Evolutionary conservation across 805 yeast genomes (phyloP), one percentile per base, ranked within the genome.

Genomic region (Starmerella vitae): DNA sequence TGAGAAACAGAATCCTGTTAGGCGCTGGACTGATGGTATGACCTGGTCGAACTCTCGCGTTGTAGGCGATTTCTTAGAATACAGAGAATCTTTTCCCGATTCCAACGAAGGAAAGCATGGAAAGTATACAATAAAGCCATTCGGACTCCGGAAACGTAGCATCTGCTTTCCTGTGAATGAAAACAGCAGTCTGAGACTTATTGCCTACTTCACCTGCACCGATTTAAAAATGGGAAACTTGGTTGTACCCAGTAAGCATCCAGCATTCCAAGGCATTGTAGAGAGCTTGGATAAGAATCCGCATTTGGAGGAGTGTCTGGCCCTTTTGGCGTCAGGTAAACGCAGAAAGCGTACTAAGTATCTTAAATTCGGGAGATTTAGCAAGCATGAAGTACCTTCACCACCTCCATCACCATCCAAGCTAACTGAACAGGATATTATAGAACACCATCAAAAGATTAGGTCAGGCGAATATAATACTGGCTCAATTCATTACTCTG

Each of bases 11-110:
- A 73, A 81, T 31, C 78, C 75, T 14, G 76, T 79, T 74, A 69
- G 74, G 45, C 60, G 86, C 21, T 78, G 88, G 86, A 78, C 86
- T 1, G 88, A 78, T 51, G 83, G 86, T 15, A 69, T 70, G 45
- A 65, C 69, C 25, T 78, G 88, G 86, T 66, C 74, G 42, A 81
- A 85, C 2, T 72, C 80, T 0, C 65, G 84, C 42, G 84, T 79
- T 1, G 66, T 68, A 3, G 80, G 81, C 4, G 65, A 70, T 2
- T 77, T 77, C 50, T 58, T 77, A 22, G 68, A 72, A 3, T 77
- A 77, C 55, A 67, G 71, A 37, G 84, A 78, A 53, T 68, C 76
- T 64, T 76, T 72, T 43, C 48, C 51, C 8, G 45, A 47, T n/a
- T 40, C 47, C 14, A 37, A 30, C 20, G 46, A 37, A 3, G 30